Evolutionary conservation across 2,329 filamentous ascomycete species (phyloP).

Genomic region (Curvularia lunata): DNA sequence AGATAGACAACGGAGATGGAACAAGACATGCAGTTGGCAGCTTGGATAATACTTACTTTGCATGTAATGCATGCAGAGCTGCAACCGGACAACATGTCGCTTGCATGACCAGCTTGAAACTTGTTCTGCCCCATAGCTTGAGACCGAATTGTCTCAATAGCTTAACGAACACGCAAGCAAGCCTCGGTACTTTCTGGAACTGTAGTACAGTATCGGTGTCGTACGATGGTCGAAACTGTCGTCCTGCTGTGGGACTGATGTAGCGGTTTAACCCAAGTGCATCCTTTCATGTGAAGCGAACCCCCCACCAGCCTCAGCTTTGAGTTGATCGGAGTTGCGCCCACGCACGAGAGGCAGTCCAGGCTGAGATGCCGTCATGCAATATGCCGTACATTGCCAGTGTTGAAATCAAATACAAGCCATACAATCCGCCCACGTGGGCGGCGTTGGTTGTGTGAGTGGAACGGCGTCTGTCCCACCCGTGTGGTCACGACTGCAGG

Average conservation of each 20-base stretch:
- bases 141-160: neutral
- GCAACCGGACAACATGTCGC: neutral
- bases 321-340: slow-evolving; percentile 3
- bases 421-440: slow-evolving; percentile 13
- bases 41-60: neutral
- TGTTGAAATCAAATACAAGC: neutral
- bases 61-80: neutral
- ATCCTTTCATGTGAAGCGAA: slow-evolving; percentile 2
- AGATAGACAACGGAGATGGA: neutral
- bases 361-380: neutral
- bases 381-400: neutral
- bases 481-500: slow-evolving; percentile 1
- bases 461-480: neutral
- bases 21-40: neutral
- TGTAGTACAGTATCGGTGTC: neutral
- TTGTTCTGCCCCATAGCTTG: neutral
- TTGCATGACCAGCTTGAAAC: neutral
- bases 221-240: neutral
- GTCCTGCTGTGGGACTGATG: neutral
- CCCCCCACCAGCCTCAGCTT: slow-evolving; percentile 6
- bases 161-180: neutral
- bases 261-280: too few species aligned
- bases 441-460: slow-evolving; percentile 2
- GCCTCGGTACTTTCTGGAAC: neutral
- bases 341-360: neutral